These are phyloP conservation scores for Saccharomyces hybrid DNA, from an alignment of 1,139 yeast species.

Conservation along the genomic window DNA sequence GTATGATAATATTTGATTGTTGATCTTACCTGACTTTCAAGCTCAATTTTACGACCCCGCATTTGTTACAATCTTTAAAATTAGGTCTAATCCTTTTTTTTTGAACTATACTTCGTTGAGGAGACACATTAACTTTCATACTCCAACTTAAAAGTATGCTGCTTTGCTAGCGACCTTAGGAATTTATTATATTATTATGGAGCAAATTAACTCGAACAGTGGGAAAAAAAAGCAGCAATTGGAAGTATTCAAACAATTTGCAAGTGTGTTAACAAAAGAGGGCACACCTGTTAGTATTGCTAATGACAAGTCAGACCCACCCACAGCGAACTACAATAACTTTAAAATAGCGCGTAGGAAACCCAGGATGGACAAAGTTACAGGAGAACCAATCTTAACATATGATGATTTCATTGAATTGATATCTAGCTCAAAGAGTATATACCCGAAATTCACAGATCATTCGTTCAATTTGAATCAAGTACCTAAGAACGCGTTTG, in stretches of 20 bases:
- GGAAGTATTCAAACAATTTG: conserved; percentile 35
- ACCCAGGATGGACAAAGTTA: background rate
- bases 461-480: conserved; percentile 31
- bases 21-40: background rate
- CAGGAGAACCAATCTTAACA: conserved; percentile 29
- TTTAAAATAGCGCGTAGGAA: background rate
- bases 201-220: conserved; percentile 33
- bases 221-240: conserved; percentile 34
- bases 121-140: background rate
- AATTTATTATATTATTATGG: conserved; percentile 23
- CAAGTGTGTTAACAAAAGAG: conserved; percentile 14
- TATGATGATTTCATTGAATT: conserved; percentile 33
- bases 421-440: conserved; percentile 31
- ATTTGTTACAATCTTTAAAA: background rate
- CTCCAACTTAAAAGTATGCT: background rate
- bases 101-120: background rate
- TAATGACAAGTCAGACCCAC: background rate
- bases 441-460: conserved; percentile 30
- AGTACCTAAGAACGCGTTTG: conserved; percentile 34
- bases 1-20: background rate
- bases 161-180: background rate
- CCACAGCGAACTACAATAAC: background rate
- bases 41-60: background rate
- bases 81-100: background rate
- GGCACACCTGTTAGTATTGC: conserved; percentile 11